Evolutionary conservation across 2,329 filamentous ascomycete species (phyloP), one percentile per base, ranked within the genome.

Genomic region (Aspergillus hiratsukae): DNA sequence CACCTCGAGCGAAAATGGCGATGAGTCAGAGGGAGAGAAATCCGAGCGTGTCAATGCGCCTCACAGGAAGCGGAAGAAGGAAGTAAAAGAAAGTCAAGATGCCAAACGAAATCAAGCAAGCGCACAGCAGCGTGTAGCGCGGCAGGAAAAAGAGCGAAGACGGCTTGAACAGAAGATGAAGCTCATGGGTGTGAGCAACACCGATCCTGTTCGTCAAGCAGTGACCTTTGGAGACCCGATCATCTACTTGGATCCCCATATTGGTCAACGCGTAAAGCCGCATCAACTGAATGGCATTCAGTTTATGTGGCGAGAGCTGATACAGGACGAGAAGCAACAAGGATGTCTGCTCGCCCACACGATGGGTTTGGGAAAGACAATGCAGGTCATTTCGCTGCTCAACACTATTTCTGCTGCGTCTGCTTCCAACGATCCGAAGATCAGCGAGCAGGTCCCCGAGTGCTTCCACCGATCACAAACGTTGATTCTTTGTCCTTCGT

Each of bases 311-410:
- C 86, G 91, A 62, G 88, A 93, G 61, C 77, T 96, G 48, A 83
- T 93, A 5, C 80, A 81, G 31, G 81, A 86, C 54, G 75, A 80
- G 3, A 75, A 78, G 4, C 80, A 81, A 19, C 86, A 91, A 71
- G 91, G 91, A 2, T 95, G 90, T 67, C 80, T 96, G 11, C 79
- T 96, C 21, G 89, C 91, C 5, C 91, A 96, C 70, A 90, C 89
- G 0, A 96, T 96, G 91, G 92, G 92, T 1, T 76, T 96, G 2
- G 91, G 91, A 17, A 97, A 96, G 76, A 95, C 91, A 0, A 91
- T 96, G 87, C 91, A 96, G 75, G 84, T 91, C 5, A 90, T 96
- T 57, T 89, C 90, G 0, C 76, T 96, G n/a, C 81, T 97, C 5
- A 81, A 89, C 17, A 86, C 89, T 0, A 83, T 96, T 58, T 80